Percentiles rank a stretch among this genome's conserved stretches.
phyloP scores from a whole-genome alignment of 2,329 filamentous ascomycete species.

The Fonsecaea multimorphosa region DNA sequence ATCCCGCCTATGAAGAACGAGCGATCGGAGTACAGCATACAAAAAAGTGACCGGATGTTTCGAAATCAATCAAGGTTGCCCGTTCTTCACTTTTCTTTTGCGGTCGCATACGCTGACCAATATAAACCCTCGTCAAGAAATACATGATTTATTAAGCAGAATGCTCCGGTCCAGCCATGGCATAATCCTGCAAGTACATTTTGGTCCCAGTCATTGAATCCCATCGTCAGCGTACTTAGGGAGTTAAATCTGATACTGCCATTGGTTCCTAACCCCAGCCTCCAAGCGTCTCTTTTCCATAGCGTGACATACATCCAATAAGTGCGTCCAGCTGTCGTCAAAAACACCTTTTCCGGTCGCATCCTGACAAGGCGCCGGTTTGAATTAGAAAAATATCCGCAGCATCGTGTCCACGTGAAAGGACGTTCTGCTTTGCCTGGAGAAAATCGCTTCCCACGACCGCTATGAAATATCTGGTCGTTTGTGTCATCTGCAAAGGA shows the following conservation, averaged over 20 bases:
- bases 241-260: not conserved
- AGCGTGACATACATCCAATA: not conserved
- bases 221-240: not conserved
- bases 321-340: not conserved
- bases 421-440: not conserved
- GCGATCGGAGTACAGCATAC: not conserved
- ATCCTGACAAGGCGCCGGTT: not conserved
- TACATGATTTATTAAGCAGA: not conserved
- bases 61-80: not conserved
- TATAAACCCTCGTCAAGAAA: not conserved
- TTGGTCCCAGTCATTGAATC: conserved; percentile 2
- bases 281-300: conserved; percentile 2
- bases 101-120: not conserved
- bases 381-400: not conserved
- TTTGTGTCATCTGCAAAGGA: not conserved
- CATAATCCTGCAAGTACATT: conserved; percentile 10
- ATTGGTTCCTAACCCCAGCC: not conserved
- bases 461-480: not conserved
- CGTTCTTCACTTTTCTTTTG: not conserved
- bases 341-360: not conserved
- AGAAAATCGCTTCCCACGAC: not conserved
- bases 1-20: not conserved
- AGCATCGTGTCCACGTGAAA: not conserved
- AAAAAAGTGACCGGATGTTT: not conserved
- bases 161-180: conserved; percentile 22